A percentile compares a stretch with the other conserved stretches of the same genome.
Evolutionary conservation across 176 grass and related monocot species (phyloP).

Genomic region (Luzula sylvatica): DNA sequence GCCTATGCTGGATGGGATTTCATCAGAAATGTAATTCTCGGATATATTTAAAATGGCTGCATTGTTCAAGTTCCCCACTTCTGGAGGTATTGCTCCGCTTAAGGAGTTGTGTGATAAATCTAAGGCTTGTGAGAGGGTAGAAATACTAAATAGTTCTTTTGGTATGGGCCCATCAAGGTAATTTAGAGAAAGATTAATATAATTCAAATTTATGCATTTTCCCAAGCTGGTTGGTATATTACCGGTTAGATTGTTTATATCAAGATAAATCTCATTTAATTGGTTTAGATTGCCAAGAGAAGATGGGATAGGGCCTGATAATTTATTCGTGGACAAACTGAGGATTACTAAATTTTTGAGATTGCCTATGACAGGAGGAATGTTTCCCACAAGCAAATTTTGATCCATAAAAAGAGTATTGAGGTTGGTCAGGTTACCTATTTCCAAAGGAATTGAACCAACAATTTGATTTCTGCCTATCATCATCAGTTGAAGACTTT

Average conservation of each 20-base stretch:
- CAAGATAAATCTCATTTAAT: slow-evolving; percentile 25
- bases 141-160: slow-evolving; percentile 15
- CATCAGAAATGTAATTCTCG: slow-evolving; percentile 25
- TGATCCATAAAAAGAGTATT: slow-evolving; percentile 14
- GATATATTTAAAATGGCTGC: too few relatives aligned
- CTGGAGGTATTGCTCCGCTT: slow-evolving; percentile 21
- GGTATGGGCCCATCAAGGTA: slow-evolving; percentile 35
- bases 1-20: slow-evolving; percentile 22
- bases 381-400: slow-evolving; percentile 23
- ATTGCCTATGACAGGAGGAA: slow-evolving; percentile 35
- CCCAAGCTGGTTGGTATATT: slow-evolving; percentile 27
- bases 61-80: slow-evolving; percentile 31
- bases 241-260: slow-evolving; percentile 28
- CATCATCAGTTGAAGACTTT: slow-evolving; percentile 10
- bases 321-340: slow-evolving; percentile 26
- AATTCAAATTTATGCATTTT: slow-evolving; percentile 14
- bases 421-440: slow-evolving; percentile 31
- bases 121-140: slow-evolving; percentile 9
- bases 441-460: slow-evolving; percentile 25
- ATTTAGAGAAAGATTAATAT: slow-evolving; percentile 43
- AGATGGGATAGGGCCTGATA: slow-evolving; percentile 37
- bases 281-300: slow-evolving; percentile 26
- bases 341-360: slow-evolving; percentile 22
- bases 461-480: slow-evolving; percentile 29
- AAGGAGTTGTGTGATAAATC: slow-evolving; percentile 54